Evolutionary conservation across 164 flowering plant genomes (phyloP).

Genomic region (Sedum album): DNA sequence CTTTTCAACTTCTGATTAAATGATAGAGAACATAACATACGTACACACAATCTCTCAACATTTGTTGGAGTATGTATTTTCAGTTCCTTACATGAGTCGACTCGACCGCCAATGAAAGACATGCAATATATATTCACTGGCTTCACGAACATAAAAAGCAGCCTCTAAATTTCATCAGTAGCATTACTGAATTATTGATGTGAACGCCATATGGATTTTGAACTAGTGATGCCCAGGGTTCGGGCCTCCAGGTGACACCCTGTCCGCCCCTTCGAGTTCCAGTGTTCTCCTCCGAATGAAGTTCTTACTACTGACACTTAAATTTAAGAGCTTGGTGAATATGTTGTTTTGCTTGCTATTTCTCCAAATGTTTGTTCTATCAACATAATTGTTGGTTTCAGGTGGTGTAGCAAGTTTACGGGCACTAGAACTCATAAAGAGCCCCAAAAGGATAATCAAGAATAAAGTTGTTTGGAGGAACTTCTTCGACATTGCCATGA

Average conservation of each 20-base stretch:
- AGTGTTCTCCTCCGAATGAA: not conserved
- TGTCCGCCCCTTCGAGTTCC: not conserved
- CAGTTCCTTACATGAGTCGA: not conserved
- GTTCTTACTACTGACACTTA: not conserved
- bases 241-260: slow-evolving; percentile 2
- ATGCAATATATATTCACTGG: not conserved
- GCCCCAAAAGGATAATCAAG: not conserved
- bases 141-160: not conserved
- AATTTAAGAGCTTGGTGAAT: not conserved
- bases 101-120: not conserved
- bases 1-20: too few relatives aligned
- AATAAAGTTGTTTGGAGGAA: not conserved
- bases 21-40: too few relatives aligned
- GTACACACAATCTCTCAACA: not conserved
- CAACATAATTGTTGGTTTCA: not conserved
- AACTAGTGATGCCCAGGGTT: slow-evolving; percentile 2
- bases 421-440: not conserved
- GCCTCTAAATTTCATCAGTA: not conserved
- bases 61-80: not conserved
- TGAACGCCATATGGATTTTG: not conserved
- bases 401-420: not conserved
- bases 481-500: not conserved
- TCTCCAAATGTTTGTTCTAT: not conserved
- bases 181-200: not conserved
- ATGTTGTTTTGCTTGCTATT: not conserved